Conservation (phyloP, 371 early-diverging fungal genomes). For the Smittium culicis region DNA sequence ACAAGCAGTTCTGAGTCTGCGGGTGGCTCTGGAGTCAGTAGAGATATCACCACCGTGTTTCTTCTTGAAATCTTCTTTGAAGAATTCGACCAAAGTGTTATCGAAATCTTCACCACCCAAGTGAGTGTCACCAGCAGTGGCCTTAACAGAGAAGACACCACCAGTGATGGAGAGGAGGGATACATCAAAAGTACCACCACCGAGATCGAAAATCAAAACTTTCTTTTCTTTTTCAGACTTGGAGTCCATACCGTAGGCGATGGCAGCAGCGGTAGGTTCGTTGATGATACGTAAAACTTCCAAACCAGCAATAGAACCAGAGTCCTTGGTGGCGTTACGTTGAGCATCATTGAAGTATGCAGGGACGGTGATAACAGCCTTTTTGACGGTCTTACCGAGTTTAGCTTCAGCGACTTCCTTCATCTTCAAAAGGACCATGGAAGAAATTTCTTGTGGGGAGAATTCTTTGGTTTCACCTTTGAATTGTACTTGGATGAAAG, state of each 20-base stretch:
- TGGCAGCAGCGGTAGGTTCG: constrained; percentile 98
- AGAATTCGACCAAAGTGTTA: constrained; percentile 82
- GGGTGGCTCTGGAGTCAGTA: constrained; percentile 73
- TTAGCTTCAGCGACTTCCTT: constrained; percentile 94
- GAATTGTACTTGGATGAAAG: constrained; percentile 70
- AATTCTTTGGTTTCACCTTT: constrained; percentile 80
- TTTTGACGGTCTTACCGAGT: constrained; percentile 75
- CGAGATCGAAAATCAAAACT: constrained; percentile 92
- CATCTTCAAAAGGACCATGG: constrained; percentile 94
- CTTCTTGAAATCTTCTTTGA: constrained; percentile 81
- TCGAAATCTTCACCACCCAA: constrained; percentile 98
- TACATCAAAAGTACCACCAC: constrained; percentile 98
- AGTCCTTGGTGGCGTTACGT: constrained; percentile 98
- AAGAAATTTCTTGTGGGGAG: constrained; percentile 94
- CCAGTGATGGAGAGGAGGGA: constrained; percentile 88
- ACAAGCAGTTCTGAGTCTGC: constrained; percentile 90
- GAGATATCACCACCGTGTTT: constrained; percentile 60
- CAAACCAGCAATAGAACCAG: constrained; percentile 89
- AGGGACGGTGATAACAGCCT: constrained; percentile 95
- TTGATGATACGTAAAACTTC: constrained; percentile 94
- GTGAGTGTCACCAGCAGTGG: constrained; percentile 95
- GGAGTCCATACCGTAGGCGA: constrained; percentile 88
- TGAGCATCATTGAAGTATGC: constrained; percentile 98
- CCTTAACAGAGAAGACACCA: constrained; percentile 87
- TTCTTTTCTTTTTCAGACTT: constrained; percentile 72